Evolutionary conservation across 2,329 filamentous ascomycete genomes (phyloP).

Genomic region (Colletotrichum sansevieriae): DNA sequence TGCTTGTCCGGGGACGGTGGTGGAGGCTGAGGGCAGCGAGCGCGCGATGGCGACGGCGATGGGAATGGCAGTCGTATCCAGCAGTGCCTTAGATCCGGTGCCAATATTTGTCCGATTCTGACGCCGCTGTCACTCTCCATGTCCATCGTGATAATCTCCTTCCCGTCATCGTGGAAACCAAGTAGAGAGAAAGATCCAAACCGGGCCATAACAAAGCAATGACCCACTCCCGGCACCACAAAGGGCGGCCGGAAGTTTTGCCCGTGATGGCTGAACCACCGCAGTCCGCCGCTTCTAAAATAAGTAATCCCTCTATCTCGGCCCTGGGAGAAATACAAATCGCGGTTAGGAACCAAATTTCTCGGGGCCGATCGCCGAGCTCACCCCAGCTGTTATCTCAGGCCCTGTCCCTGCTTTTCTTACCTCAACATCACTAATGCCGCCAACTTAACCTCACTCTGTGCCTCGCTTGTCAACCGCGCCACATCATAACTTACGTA

Average conservation of each 20-base stretch:
- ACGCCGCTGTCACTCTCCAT: too few species aligned
- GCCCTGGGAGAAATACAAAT: neutral
- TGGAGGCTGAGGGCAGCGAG: too few species aligned
- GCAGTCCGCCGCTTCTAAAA: conserved; percentile 26
- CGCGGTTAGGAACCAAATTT: neutral
- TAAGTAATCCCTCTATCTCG: conserved; percentile 1
- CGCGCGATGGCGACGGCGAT: too few species aligned
- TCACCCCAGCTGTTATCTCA: neutral
- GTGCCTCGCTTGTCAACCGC: conserved; percentile 4
- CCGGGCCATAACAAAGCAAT: too few species aligned
- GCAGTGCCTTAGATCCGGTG: too few species aligned
- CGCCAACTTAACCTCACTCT: conserved; percentile 10
- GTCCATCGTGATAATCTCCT: too few species aligned
- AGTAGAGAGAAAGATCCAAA: neutral
- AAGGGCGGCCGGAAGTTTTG: conserved; percentile 10
- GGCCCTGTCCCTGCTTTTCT: conserved; percentile 16
- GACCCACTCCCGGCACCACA: neutral
- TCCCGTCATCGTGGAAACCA: neutral
- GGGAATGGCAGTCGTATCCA: too few species aligned
- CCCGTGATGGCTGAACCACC: conserved; percentile 17
- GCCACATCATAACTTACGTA: conserved; percentile 31
- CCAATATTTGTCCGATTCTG: too few species aligned
- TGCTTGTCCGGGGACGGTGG: neutral
- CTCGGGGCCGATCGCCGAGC: conserved; percentile 16
- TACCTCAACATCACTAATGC: conserved; percentile 1